phyloP scores from a whole-genome alignment of 1,139 yeast species.

The Kluyveromyces sp. region DNA sequence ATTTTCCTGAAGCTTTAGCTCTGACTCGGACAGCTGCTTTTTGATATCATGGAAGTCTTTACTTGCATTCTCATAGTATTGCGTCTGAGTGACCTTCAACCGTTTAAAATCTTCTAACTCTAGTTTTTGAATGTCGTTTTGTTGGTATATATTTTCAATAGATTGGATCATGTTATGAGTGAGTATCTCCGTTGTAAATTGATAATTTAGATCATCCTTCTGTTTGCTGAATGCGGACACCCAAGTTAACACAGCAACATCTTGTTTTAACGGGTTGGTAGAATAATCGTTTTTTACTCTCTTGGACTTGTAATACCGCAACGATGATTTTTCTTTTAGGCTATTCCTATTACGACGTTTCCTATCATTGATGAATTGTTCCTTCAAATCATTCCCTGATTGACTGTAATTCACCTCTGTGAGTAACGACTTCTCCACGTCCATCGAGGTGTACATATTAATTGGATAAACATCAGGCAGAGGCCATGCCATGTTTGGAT shows the following conservation, averaged over 20 bases:
- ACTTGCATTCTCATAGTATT: conserved; percentile 22
- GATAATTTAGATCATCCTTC: conserved; percentile 24
- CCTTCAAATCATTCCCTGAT: conserved; percentile 26
- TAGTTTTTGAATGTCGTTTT: conserved; percentile 23
- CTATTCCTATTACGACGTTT: conserved; percentile 21
- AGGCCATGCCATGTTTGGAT: conserved; percentile 54
- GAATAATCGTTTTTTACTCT: conserved; percentile 64
- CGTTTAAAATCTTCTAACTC: conserved; percentile 28
- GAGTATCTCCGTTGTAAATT: conserved; percentile 34
- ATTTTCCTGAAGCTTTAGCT: conserved; percentile 14
- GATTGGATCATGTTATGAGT: conserved; percentile 46
- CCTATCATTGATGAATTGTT: conserved; percentile 22
- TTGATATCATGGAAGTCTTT: conserved; percentile 19
- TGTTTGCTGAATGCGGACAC: conserved; percentile 38
- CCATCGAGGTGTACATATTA: conserved; percentile 55
- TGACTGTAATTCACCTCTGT: conserved; percentile 66
- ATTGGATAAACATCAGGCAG: conserved; percentile 66
- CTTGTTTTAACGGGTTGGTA: conserved; percentile 57
- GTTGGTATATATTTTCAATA: conserved; percentile 30
- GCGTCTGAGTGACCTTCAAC: conserved; percentile 20
- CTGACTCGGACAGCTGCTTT: conserved; percentile 8
- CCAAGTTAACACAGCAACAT: conserved; percentile 52
- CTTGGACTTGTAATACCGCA: conserved; percentile 51
- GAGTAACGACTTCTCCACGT: conserved; percentile 70
- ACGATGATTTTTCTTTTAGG: conserved; percentile 11